These are phyloP conservation scores for Mycosphaerella sp. DNA, from an alignment of 2,329 filamentous ascomycete genomes.

Conservation along the genomic window DNA sequence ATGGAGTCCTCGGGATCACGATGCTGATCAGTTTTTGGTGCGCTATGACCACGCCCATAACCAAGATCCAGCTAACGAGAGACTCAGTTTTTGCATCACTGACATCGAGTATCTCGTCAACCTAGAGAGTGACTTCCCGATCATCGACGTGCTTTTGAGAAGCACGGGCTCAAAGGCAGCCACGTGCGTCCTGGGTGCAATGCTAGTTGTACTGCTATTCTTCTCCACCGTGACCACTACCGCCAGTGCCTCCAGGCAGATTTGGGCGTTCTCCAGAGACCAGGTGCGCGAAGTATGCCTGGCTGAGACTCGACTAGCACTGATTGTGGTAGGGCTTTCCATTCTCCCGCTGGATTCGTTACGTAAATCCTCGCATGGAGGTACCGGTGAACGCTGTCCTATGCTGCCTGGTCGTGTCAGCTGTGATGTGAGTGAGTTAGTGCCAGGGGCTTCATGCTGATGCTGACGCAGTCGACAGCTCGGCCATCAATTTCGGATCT, in stretches of 20 bases:
- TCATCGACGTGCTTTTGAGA: constrained; percentile 31
- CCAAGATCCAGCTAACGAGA: constrained; percentile 6
- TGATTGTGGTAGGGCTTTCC: constrained; percentile 28
- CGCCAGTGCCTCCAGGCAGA: constrained; percentile 31
- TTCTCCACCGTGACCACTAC: constrained; percentile 35
- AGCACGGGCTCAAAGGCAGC: constrained; percentile 29
- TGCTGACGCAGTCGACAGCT: constrained; percentile 5
- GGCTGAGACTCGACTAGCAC: not conserved
- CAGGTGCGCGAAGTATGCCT: constrained; percentile 14
- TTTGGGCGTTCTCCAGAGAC: constrained; percentile 34
- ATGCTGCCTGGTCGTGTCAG: constrained; percentile 29
- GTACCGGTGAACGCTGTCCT: constrained; percentile 33
- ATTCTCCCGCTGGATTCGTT: constrained; percentile 32
- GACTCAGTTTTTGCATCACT: constrained; percentile 29
- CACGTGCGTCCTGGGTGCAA: constrained; percentile 29
- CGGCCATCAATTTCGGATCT: constrained; percentile 41
- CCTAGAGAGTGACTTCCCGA: constrained; percentile 26
- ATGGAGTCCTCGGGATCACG: constrained; percentile 32
- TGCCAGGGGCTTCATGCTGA: not conserved
- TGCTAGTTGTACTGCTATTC: constrained; percentile 32
- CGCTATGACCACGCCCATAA: not conserved
- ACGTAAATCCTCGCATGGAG: constrained; percentile 29
- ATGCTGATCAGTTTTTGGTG: constrained; percentile 39
- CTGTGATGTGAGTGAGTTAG: constrained; percentile 25
- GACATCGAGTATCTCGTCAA: constrained; percentile 26